Evolutionary conservation across 2,329 filamentous ascomycete species (phyloP).

Genomic region (Shiraia bambusicola): DNA sequence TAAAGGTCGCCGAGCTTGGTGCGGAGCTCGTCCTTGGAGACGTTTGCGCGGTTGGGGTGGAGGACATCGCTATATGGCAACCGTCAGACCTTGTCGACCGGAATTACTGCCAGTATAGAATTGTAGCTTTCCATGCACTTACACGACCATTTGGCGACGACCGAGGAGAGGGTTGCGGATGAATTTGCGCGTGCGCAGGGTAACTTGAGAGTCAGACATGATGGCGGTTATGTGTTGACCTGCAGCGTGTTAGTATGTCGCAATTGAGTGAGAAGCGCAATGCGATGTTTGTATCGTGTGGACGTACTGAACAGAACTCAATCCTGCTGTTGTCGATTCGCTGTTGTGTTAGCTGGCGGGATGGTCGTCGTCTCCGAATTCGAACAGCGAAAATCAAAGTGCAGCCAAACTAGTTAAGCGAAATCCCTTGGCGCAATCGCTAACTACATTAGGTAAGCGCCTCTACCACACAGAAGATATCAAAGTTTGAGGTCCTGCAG

Average conservation of each 20-base stretch:
- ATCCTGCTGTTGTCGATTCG: slow-evolving; percentile 37
- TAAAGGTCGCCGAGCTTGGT: slow-evolving; percentile 92
- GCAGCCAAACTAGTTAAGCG: slow-evolving; percentile 3
- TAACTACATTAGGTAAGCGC: slow-evolving; percentile 26
- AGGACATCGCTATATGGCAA: slow-evolving; percentile 81
- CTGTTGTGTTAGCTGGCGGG: slow-evolving; percentile 36
- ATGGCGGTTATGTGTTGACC: slow-evolving; percentile 50
- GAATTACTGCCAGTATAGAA: slow-evolving; percentile 11
- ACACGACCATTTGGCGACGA: slow-evolving; percentile 99
- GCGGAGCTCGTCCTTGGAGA: slow-evolving; percentile 98
- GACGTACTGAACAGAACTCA: slow-evolving; percentile 39
- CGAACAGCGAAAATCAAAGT: slow-evolving; percentile 4
- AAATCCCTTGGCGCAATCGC: slow-evolving; percentile 14
- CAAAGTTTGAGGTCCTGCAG: not conserved
- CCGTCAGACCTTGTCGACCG: slow-evolving; percentile 32
- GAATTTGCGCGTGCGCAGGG: slow-evolving; percentile 95
- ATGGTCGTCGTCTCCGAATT: slow-evolving; percentile 32
- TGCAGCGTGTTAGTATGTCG: slow-evolving; percentile 23
- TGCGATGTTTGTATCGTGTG: slow-evolving; percentile 7
- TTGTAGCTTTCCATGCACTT: slow-evolving; percentile 44
- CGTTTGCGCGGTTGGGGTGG: slow-evolving; percentile 96
- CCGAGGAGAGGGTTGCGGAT: slow-evolving; percentile 99
- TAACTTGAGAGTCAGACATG: slow-evolving; percentile 76
- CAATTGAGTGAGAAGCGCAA: slow-evolving; percentile 4
- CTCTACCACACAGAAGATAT: not conserved